A percentile compares a stretch with the other conserved stretches of the same genome.
Conservation (phyloP, 2,329 filamentous ascomycete species). For the Byssothecium circinans region DNA sequence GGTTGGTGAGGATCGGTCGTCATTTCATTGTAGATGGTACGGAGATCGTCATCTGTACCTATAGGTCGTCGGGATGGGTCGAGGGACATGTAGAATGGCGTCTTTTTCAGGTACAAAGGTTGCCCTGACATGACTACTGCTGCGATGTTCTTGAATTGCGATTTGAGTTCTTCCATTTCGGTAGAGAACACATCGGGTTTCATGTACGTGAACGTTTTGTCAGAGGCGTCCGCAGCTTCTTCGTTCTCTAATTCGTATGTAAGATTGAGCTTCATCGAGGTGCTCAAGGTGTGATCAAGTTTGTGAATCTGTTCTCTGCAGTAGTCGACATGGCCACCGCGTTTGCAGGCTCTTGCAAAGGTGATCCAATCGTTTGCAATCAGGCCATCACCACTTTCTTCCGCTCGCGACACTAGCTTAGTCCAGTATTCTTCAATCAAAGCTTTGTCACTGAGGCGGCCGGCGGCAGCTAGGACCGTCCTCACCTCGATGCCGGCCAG, state of each 20-base stretch:
- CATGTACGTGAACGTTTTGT: slow-evolving; percentile 13
- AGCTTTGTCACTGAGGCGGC: slow-evolving; percentile 23
- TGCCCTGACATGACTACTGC: slow-evolving; percentile 36
- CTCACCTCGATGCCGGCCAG: slow-evolving; percentile 25
- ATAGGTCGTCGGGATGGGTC: slow-evolving; percentile 24
- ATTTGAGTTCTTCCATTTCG: slow-evolving; percentile 24
- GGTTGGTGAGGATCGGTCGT: slow-evolving; percentile 46
- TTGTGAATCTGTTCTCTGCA: slow-evolving; percentile 28
- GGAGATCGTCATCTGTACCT: slow-evolving; percentile 31
- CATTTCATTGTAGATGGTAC: slow-evolving; percentile 48
- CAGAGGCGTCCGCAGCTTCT: slow-evolving; percentile 1
- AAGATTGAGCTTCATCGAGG: slow-evolving; percentile 4
- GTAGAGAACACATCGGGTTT: slow-evolving; percentile 16
- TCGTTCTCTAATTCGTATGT: slow-evolving; percentile 7
- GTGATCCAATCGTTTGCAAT: slow-evolving; percentile 36
- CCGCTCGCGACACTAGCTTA: slow-evolving; percentile 22
- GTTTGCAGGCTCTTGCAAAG: slow-evolving; percentile 35
- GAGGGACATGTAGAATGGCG: slow-evolving; percentile 43
- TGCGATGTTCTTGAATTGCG: slow-evolving; percentile 30
- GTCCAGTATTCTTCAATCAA: slow-evolving; percentile 38
- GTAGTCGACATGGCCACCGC: slow-evolving; percentile 22
- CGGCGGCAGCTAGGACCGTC: slow-evolving; percentile 32
- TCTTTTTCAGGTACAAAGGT: slow-evolving; percentile 39
- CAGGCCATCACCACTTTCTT: slow-evolving; percentile 24
- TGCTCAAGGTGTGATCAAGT: slow-evolving; percentile 28